phyloP scores from a whole-genome alignment of 1,139 yeast genomes.

The Diutina sp. region DNA sequence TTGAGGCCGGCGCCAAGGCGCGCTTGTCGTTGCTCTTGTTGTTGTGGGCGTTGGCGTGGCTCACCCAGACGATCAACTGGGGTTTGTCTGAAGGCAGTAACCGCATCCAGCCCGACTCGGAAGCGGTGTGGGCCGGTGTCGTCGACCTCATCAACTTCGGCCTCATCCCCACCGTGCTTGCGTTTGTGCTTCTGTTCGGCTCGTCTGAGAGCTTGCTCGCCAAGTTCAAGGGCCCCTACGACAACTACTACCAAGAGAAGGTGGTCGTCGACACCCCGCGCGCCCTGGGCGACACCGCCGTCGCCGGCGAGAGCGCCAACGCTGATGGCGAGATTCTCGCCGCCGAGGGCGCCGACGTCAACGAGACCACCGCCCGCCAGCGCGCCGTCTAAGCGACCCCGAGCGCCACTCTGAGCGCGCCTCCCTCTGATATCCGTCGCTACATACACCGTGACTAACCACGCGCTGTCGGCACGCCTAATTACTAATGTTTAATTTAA shows the following conservation, averaged over 20 bases:
- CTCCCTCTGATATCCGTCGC: too few species aligned
- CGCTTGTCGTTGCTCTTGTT: constrained; percentile 14
- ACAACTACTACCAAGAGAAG: not conserved
- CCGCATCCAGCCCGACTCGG: constrained; percentile 52
- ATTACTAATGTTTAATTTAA: not conserved
- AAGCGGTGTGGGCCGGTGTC: constrained; percentile 53
- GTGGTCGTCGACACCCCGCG: not conserved
- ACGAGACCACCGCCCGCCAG: not conserved
- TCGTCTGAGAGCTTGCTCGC: constrained; percentile 19
- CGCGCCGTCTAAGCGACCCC: not conserved
- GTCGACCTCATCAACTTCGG: constrained; percentile 38
- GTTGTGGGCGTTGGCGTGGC: constrained; percentile 23
- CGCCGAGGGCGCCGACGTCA: not conserved
- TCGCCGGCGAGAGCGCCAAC: not conserved
- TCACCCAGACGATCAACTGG: constrained; percentile 48
- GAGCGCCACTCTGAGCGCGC: not conserved
- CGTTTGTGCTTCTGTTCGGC: constrained; percentile 11
- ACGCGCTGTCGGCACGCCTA: not conserved
- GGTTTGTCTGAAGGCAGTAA: constrained; percentile 61
- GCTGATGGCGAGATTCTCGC: not conserved
- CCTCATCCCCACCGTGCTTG: constrained; percentile 25
- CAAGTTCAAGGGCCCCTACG: constrained; percentile 7
- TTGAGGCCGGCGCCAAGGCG: constrained; percentile 5
- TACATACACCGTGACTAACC: too few species aligned
- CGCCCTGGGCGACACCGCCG: not conserved